These are phyloP conservation scores for Boletus semigastroideus DNA, from an alignment of 1,284 basidiomycete genomes.

Conservation along the genomic window DNA sequence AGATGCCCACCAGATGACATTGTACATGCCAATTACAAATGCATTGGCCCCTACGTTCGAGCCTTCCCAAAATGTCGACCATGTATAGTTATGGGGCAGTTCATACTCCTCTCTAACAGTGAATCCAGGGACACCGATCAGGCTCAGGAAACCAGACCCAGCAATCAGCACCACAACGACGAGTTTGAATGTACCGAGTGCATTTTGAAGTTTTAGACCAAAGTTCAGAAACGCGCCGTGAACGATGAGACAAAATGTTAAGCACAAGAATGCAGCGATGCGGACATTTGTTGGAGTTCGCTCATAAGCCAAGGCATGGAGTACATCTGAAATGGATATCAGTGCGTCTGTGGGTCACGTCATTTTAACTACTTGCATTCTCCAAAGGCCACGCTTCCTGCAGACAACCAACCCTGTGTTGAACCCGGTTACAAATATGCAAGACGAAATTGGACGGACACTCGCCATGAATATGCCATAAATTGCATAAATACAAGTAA, in stretches of 20 bases:
- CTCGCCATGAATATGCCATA: constrained; percentile 62
- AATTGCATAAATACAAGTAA: constrained; percentile 57
- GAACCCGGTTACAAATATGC: neutral
- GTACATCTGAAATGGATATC: constrained; percentile 41
- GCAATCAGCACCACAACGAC: constrained; percentile 55
- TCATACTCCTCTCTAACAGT: constrained; percentile 43
- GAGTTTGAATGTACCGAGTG: constrained; percentile 65
- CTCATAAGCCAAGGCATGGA: constrained; percentile 48
- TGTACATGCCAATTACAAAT: constrained; percentile 62
- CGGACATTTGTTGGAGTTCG: constrained; percentile 49
- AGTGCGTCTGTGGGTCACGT: neutral
- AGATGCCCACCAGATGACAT: constrained; percentile 57
- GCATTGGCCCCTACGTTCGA: constrained; percentile 49
- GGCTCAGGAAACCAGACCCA: constrained; percentile 56
- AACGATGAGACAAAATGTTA: constrained; percentile 55
- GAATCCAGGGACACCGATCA: constrained; percentile 49
- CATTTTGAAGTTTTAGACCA: constrained; percentile 67
- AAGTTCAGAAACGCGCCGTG: constrained; percentile 56
- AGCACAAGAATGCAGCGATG: constrained; percentile 51
- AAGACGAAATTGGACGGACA: neutral
- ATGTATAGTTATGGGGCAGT: constrained; percentile 50
- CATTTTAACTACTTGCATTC: constrained; percentile 47
- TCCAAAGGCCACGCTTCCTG: constrained; percentile 60
- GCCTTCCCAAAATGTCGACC: constrained; percentile 58
- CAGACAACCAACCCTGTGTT: constrained; percentile 50